Conservation (phyloP, 345 rosid species). For the sweet orange (Citrus sinensis) region DVS_A1.0 CM039169.1:27046501-27047000, state of each 20-base stretch:
- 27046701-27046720: not conserved
- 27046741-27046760: constrained; percentile 44
- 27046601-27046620: not conserved
- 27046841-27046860: not conserved
- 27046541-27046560: not conserved
- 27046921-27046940: constrained; percentile 44
- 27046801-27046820: constrained; percentile 26
- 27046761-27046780: constrained; percentile 64
- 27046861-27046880: not conserved
- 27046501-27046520: not conserved
- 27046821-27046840: constrained; percentile 24
- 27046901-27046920: constrained; percentile 49
- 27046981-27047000: constrained; percentile 58
- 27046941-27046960: constrained; percentile 53
- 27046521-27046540: not conserved
- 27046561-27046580: not conserved
- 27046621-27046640: not conserved
- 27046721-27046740: constrained; percentile 50
- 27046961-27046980: constrained; percentile 50
- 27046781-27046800: constrained; percentile 45
- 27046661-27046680: not conserved
- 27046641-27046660: not conserved
- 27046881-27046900: not conserved
- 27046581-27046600: not conserved
- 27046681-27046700: too few relatives aligned